Evolutionary conservation across 2,329 filamentous ascomycete genomes (phyloP).

Genomic region (Scleromitrula shiraiana): DNA sequence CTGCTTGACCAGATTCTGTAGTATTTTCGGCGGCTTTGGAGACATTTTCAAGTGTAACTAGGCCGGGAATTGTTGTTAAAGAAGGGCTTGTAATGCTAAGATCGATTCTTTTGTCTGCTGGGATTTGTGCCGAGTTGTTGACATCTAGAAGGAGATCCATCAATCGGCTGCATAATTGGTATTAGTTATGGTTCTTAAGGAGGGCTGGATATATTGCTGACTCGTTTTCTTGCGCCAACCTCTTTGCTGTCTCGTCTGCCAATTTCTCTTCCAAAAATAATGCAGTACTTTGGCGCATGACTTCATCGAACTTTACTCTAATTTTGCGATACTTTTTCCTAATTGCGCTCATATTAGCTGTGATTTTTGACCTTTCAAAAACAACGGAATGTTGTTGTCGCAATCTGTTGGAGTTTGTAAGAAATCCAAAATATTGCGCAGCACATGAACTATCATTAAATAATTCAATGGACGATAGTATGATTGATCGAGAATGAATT

Average conservation of each 20-base stretch:
- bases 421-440: background rate
- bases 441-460: too few species aligned
- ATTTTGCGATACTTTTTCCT: constrained; percentile 97
- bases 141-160: constrained; percentile 84
- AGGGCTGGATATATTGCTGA: constrained; percentile 38
- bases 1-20: constrained; percentile 22
- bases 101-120: constrained; percentile 66
- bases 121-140: constrained; percentile 75
- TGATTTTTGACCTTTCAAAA: constrained; percentile 23
- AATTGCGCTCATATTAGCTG: constrained; percentile 43
- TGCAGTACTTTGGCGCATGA: constrained; percentile 73
- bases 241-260: constrained; percentile 70
- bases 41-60: constrained; percentile 24
- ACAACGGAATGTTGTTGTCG: constrained; percentile 35
- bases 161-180: constrained; percentile 56
- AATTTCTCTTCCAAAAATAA: constrained; percentile 76
- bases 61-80: constrained; percentile 19
- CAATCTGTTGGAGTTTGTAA: constrained; percentile 25
- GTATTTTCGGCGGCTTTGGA: constrained; percentile 15
- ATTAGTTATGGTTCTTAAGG: constrained; percentile 4
- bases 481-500: too few species aligned
- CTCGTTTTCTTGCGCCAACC: constrained; percentile 89
- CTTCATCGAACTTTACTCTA: constrained; percentile 68
- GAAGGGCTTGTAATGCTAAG: constrained; percentile 37
- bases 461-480: too few species aligned